These are phyloP conservation scores for Aureobasidium pullulans DNA, from an alignment of 2,329 filamentous ascomycete genomes.

Conservation along the genomic window DNA sequence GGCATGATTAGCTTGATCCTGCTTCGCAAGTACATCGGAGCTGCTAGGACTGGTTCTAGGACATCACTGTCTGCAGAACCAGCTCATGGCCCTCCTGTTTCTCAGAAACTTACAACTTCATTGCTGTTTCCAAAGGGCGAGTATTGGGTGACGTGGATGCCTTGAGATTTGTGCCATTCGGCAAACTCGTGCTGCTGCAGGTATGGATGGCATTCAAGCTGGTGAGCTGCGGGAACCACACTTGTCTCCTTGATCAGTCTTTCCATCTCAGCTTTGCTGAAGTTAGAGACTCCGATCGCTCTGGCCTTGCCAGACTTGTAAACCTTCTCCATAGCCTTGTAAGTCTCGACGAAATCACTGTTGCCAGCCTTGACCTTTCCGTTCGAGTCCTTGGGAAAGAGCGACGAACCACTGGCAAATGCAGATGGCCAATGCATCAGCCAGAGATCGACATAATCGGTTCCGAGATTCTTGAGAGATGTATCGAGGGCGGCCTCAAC, in stretches of 20 bases:
- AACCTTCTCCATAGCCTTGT: slow-evolving; percentile 36
- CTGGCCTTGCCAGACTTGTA: slow-evolving; percentile 32
- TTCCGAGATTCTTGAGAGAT: slow-evolving; percentile 54
- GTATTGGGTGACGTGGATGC: slow-evolving; percentile 49
- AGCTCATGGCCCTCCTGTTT: too few relatives aligned
- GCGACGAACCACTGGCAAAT: slow-evolving; percentile 43
- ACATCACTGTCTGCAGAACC: too few relatives aligned
- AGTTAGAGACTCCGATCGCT: slow-evolving; percentile 49
- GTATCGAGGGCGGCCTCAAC: slow-evolving; percentile 51
- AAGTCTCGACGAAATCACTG: slow-evolving; percentile 46
- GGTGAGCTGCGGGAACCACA: slow-evolving; percentile 30
- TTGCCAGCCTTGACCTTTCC: slow-evolving; percentile 36
- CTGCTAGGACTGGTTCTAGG: too few relatives aligned
- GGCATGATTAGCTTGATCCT: background rate
- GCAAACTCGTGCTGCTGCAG: slow-evolving; percentile 43
- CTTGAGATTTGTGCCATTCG: slow-evolving; percentile 42
- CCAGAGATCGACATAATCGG: slow-evolving; percentile 63
- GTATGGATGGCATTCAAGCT: slow-evolving; percentile 48
- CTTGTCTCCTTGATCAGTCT: slow-evolving; percentile 37
- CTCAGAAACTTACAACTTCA: background rate
- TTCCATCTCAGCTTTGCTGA: slow-evolving; percentile 42
- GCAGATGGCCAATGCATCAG: slow-evolving; percentile 61
- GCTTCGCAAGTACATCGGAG: background rate
- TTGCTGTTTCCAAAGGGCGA: slow-evolving; percentile 40
- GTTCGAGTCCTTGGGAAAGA: slow-evolving; percentile 40